Conservation (phyloP, 345 rosid species). For the Chamaenerion angustifolium region DNA sequence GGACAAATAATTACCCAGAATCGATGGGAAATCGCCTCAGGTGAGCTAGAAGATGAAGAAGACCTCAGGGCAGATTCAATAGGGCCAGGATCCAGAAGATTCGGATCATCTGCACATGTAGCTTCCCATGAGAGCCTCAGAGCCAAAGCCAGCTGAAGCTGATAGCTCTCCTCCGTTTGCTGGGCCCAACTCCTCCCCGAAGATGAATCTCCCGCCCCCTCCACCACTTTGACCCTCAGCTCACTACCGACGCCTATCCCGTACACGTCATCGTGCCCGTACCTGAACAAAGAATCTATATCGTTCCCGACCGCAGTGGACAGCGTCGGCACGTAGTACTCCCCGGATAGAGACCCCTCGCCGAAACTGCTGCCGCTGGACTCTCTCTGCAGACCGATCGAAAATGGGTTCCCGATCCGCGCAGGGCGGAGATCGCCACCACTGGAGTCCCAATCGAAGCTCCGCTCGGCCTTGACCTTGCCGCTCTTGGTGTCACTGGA, state of each 20-base stretch:
- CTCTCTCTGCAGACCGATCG: slow-evolving; percentile 69
- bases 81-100: slow-evolving; percentile 73
- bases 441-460: slow-evolving; percentile 53
- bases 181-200: slow-evolving; percentile 96
- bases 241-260: slow-evolving; percentile 8
- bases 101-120: slow-evolving; percentile 84
- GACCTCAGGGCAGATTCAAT: slow-evolving; percentile 47
- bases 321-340: slow-evolving; percentile 46
- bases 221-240: not conserved
- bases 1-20: slow-evolving; percentile 56
- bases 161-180: slow-evolving; percentile 99
- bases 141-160: slow-evolving; percentile 94
- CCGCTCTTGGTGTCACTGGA: slow-evolving; percentile 37
- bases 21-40: slow-evolving; percentile 74
- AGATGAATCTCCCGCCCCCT: slow-evolving; percentile 22
- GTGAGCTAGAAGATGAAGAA: slow-evolving; percentile 29
- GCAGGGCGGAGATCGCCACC: slow-evolving; percentile 34
- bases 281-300: slow-evolving; percentile 39
- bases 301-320: slow-evolving; percentile 50
- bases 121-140: slow-evolving; percentile 87
- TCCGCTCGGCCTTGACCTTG: slow-evolving; percentile 34
- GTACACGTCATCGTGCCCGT: slow-evolving; percentile 37
- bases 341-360: slow-evolving; percentile 87
- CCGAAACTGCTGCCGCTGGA: slow-evolving; percentile 96
- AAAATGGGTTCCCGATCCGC: slow-evolving; percentile 36